phyloP scores from a whole-genome alignment of 2,329 filamentous ascomycete genomes.

The Tolypocladium pustulatum region DNA sequence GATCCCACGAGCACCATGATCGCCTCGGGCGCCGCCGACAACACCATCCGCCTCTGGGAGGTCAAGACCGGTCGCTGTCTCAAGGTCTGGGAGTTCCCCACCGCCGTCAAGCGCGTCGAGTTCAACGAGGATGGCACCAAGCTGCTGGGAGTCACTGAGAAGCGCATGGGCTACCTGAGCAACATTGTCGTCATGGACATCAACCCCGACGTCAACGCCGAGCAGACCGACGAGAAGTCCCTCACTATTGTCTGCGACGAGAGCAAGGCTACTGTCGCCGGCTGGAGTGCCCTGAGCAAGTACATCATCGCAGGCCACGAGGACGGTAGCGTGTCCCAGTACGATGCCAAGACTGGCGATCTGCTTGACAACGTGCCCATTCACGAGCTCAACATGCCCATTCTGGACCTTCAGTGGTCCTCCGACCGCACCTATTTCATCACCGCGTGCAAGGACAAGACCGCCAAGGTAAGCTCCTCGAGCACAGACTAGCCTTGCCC shows the following conservation, averaged over 20 bases:
- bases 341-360: slow-evolving; percentile 86
- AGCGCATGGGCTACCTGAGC: slow-evolving; percentile 92
- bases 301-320: slow-evolving; percentile 98
- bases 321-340: slow-evolving; percentile 84
- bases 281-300: slow-evolving; percentile 87
- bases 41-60: slow-evolving; percentile 96
- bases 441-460: slow-evolving; percentile 96
- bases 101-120: slow-evolving; percentile 94
- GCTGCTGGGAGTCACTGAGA: slow-evolving; percentile 91
- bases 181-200: slow-evolving; percentile 92
- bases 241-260: slow-evolving; percentile 88
- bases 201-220: slow-evolving; percentile 68
- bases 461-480: slow-evolving; percentile 58
- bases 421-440: slow-evolving; percentile 95
- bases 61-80: slow-evolving; percentile 84
- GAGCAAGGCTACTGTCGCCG: slow-evolving; percentile 94
- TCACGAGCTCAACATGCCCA: slow-evolving; percentile 73
- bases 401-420: slow-evolving; percentile 94
- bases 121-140: slow-evolving; percentile 90
- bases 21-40: slow-evolving; percentile 93
- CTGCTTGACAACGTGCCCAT: slow-evolving; percentile 68
- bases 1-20: slow-evolving; percentile 86
- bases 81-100: slow-evolving; percentile 97
- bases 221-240: slow-evolving; percentile 73
- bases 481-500: neutral